These are phyloP conservation scores for Cladophialophora bantiana DNA, from an alignment of 2,329 filamentous ascomycete genomes.

Conservation along the genomic window DNA sequence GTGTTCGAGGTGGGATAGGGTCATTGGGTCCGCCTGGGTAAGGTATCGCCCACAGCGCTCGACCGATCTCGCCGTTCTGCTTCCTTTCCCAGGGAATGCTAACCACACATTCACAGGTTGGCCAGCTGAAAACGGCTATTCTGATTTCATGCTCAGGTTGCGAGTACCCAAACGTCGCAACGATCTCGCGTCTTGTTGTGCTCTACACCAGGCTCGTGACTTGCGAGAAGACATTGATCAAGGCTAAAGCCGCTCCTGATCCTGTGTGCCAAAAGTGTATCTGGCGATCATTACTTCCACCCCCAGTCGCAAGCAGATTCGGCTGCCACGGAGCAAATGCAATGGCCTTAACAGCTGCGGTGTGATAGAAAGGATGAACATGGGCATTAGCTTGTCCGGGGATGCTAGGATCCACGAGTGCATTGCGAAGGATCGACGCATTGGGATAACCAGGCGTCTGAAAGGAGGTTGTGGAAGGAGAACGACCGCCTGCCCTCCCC, in stretches of 20 bases:
- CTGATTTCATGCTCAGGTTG: constrained; percentile 88
- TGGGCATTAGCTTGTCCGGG: constrained; percentile 52
- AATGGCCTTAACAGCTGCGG: constrained; percentile 92
- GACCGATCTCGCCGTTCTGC: constrained; percentile 48
- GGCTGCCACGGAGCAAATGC: constrained; percentile 96
- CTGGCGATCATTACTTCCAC: constrained; percentile 90
- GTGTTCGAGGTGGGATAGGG: constrained; percentile 34
- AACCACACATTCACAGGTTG: constrained; percentile 83
- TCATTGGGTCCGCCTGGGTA: constrained; percentile 72
- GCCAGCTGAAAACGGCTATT: constrained; percentile 94
- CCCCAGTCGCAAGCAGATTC: constrained; percentile 85
- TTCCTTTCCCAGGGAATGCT: constrained; percentile 75
- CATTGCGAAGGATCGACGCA: constrained; percentile 27
- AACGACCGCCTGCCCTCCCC: constrained; percentile 8
- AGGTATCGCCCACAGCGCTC: constrained; percentile 82
- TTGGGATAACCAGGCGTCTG: background rate
- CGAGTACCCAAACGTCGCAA: constrained; percentile 90
- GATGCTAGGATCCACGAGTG: constrained; percentile 34
- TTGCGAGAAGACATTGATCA: constrained; percentile 90
- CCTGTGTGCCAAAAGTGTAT: constrained; percentile 94
- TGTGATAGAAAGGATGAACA: constrained; percentile 77
- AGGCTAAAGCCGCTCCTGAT: constrained; percentile 83
- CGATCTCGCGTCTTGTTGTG: constrained; percentile 82
- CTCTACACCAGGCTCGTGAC: constrained; percentile 94
- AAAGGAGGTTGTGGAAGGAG: background rate